A percentile compares a stretch with the other conserved stretches of the same genome.
Evolutionary conservation across 2,329 filamentous ascomycete species (phyloP).

Genomic region (Lasiodiplodia citricola): DNA sequence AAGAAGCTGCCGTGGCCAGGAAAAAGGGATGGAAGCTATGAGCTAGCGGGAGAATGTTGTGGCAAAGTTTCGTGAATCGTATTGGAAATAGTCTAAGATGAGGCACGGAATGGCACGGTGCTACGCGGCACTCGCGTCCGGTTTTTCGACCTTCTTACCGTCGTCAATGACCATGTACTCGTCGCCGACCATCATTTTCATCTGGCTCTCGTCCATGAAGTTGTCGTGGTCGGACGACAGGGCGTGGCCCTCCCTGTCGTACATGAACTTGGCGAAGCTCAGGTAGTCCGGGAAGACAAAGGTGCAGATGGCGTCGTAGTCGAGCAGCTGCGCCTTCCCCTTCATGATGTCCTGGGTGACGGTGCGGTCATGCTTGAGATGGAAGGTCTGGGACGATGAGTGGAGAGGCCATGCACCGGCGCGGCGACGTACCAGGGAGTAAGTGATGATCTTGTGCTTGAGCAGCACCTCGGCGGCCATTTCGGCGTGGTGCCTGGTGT

Average conservation of each 20-base stretch:
- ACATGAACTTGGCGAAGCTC: constrained; percentile 53
- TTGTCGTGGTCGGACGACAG: constrained; percentile 44
- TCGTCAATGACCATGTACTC: constrained; percentile 49
- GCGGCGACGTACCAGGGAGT: constrained; percentile 47
- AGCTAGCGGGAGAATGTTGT: neutral
- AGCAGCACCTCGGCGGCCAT: constrained; percentile 51
- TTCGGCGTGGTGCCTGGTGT: constrained; percentile 53
- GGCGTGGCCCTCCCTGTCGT: constrained; percentile 52
- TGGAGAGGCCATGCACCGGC: neutral
- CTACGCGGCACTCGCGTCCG: neutral
- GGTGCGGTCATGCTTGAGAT: constrained; percentile 50
- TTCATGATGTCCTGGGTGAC: constrained; percentile 54
- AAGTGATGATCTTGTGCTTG: constrained; percentile 51
- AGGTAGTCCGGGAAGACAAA: constrained; percentile 55
- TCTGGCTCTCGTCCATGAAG: constrained; percentile 47
- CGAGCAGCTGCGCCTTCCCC: constrained; percentile 49
- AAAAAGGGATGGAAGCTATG: constrained; percentile 53
- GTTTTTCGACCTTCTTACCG: constrained; percentile 36
- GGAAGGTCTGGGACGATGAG: constrained; percentile 47
- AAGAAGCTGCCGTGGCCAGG: constrained; percentile 50
- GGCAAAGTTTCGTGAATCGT: neutral
- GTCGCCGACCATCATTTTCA: constrained; percentile 55
- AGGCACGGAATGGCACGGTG: neutral
- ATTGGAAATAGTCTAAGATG: neutral
- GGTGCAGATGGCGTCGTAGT: constrained; percentile 56